Percentiles rank a stretch among this genome's conserved stretches.
phyloP scores from a whole-genome alignment of 2,329 filamentous ascomycete species.

The Emmonsiellopsis sp. region DNA sequence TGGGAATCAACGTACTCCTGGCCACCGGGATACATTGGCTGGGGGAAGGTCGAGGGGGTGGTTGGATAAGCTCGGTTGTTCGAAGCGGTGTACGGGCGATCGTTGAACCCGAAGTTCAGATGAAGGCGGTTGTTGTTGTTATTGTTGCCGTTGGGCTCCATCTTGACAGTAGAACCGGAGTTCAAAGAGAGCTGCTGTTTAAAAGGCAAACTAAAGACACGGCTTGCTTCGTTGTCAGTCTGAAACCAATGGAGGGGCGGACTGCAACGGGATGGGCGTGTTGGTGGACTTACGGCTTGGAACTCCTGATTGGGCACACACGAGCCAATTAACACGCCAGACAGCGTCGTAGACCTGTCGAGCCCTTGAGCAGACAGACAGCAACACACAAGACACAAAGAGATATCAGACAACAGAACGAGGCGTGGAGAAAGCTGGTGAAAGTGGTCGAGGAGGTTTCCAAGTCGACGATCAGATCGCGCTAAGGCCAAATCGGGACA shows the following conservation, averaged over 20 bases:
- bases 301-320: background rate
- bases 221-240: background rate
- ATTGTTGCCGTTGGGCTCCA: constrained; percentile 52
- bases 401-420: background rate
- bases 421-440: too few species aligned
- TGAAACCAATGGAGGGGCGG: constrained; percentile 1
- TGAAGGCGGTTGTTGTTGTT: constrained; percentile 49
- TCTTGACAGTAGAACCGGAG: constrained; percentile 34
- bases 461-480: background rate
- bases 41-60: constrained; percentile 91
- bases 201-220: constrained; percentile 6
- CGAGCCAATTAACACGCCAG: background rate
- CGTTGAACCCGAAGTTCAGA: constrained; percentile 46
- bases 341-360: background rate
- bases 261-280: background rate
- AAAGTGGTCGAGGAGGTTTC: too few species aligned
- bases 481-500: background rate
- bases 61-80: constrained; percentile 69
- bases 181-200: constrained; percentile 31
- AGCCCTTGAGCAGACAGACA: background rate
- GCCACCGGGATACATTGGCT: constrained; percentile 64
- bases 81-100: constrained; percentile 54
- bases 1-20: constrained; percentile 52
- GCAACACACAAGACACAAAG: background rate
- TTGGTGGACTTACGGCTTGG: background rate